Evolutionary conservation across 768 basidiomycete genomes (phyloP), one percentile per base, ranked within the genome.

Genomic region (Pleurotus pulmonarius): DNA sequence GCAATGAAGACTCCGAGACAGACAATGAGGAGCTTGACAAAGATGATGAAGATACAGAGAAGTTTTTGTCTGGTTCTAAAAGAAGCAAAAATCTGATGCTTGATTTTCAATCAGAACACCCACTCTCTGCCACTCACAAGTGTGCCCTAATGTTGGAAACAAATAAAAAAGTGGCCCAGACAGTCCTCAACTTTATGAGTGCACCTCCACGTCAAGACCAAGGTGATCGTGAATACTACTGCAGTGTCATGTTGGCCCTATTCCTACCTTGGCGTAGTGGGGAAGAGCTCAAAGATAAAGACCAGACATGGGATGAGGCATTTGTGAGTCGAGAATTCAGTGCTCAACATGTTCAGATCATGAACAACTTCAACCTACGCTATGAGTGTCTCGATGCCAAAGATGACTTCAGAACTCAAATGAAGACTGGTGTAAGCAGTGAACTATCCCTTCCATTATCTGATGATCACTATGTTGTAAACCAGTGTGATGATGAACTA

Each of bases 151-250:
- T 34, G 6, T 9, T 34, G 8, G 6, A 34, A 8, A 34, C 29
- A 34, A 7, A 34, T 9, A 29, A 29, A 2, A 9, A 4, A 55
- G 59, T 4, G 44, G 26, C n/a, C n/a, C n/a, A n/a, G 9, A 3
- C 41, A 8, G 57, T 70, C 3, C 66, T 67, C 12, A 70, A 73
- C 47, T 70, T 75, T 58, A 52, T 68, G 5, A 69, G 69, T 3
- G 61, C 57, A 3, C 47, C 73, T n/a, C 72, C 71, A 8, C 9
- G 70, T 11, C 22, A 37, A 45, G 71, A 73, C 57, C 52, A 60
- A 41, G 71, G 69, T 5, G 67, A 72, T 54, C 24, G 65, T 15
- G 71, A 72, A 40, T 65, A 65, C n/a, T 73, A 72, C 52, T 69
- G 67, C 55, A 44, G 40, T 16, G 61, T 68, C 1, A 72, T 75